Evolutionary conservation across 169 alveolate species (phyloP).

Genomic region (Babesia ovata): DNA sequence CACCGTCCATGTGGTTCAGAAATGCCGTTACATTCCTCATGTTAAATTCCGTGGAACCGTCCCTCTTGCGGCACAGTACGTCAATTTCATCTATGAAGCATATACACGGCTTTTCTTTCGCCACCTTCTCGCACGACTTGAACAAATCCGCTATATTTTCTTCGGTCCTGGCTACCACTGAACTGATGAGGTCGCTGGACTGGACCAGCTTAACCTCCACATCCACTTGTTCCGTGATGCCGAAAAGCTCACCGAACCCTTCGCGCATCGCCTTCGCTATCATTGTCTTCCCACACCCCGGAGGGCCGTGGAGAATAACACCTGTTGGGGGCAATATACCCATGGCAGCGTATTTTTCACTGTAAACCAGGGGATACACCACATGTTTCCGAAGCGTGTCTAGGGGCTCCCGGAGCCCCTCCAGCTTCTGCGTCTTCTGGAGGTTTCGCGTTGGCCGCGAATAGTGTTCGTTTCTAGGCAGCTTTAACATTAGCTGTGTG

Average conservation of each 20-base stretch:
- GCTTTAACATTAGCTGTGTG: slow-evolving; percentile 13
- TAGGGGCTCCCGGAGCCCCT: slow-evolving; percentile 36
- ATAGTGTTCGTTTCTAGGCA: background rate
- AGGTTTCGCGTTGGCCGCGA: background rate
- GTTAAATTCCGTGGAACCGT: slow-evolving; percentile 19
- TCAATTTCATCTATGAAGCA: slow-evolving; percentile 81
- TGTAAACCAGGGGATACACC: slow-evolving; percentile 40
- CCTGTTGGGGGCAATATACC: slow-evolving; percentile 94
- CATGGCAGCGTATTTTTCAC: slow-evolving; percentile 63
- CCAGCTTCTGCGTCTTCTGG: background rate
- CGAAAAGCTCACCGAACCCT: slow-evolving; percentile 23
- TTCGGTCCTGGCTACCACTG: slow-evolving; percentile 48
- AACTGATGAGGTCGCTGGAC: slow-evolving; percentile 56
- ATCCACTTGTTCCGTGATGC: background rate
- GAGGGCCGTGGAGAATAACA: slow-evolving; percentile 99
- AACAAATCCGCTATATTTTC: slow-evolving; percentile 39
- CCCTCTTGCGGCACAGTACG: slow-evolving; percentile 71
- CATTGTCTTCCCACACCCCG: slow-evolving; percentile 83
- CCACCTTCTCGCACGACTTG: slow-evolving; percentile 17
- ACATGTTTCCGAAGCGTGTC: slow-evolving; percentile 48
- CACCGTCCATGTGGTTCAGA: slow-evolving; percentile 55
- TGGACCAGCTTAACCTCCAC: slow-evolving; percentile 35
- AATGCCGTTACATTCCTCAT: slow-evolving; percentile 47
- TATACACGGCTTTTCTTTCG: slow-evolving; percentile 36
- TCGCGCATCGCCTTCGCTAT: slow-evolving; percentile 49